These are phyloP conservation scores for Anthoceros angustus DNA, from an alignment of 225 moss, liverwort and hornwort species.

Conservation along the genomic window DNA sequence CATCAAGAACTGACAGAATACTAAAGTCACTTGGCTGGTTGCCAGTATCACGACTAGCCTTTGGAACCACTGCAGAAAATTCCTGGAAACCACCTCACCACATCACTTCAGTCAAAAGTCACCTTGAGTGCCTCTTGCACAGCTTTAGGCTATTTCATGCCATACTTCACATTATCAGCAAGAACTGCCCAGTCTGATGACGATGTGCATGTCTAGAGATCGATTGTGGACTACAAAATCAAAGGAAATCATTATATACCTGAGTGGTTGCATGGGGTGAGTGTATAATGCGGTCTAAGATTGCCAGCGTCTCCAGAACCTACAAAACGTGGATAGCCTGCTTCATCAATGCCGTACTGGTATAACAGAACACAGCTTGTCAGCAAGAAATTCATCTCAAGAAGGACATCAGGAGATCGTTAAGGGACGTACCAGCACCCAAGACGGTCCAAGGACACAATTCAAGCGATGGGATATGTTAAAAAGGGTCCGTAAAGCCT, in stretches of 20 bases:
- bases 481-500: slow-evolving; percentile 94
- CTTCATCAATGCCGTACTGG: background rate
- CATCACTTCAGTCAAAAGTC: no score
- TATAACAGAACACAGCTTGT: background rate
- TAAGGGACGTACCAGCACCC: slow-evolving; percentile 54
- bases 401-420: background rate
- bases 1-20: slow-evolving; percentile 70
- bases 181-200: no score
- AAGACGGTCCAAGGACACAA: slow-evolving; percentile 79
- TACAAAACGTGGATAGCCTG: slow-evolving; percentile 8
- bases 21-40: slow-evolving; percentile 56
- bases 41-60: slow-evolving; percentile 19
- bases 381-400: background rate
- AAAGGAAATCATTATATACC: slow-evolving; percentile 11
- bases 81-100: slow-evolving; percentile 15
- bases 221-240: background rate
- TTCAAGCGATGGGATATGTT: slow-evolving; percentile 93
- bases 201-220: no score
- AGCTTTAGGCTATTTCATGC: no score
- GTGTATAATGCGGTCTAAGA: slow-evolving; percentile 74
- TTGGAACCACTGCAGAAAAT: slow-evolving; percentile 18
- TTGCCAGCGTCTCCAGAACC: slow-evolving; percentile 92
- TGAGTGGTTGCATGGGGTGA: slow-evolving; percentile 74
- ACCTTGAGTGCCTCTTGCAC: no score
- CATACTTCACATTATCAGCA: no score